phyloP scores from a whole-genome alignment of 2,329 filamentous ascomycete genomes.

The Trichoderma koningiopsis region DNA sequence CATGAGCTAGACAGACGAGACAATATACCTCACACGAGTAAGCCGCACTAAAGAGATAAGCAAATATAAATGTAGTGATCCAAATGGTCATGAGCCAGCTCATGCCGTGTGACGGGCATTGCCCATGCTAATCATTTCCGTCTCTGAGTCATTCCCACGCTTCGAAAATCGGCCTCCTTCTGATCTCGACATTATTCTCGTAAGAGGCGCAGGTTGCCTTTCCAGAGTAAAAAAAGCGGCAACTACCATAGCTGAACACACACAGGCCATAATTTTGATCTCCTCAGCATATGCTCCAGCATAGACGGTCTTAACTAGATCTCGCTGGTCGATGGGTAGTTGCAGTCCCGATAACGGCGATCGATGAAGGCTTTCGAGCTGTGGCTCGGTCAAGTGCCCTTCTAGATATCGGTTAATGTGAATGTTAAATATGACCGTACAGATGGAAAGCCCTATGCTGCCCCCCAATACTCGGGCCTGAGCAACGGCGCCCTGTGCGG shows the following conservation, averaged over 20 bases:
- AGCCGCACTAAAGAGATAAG: neutral
- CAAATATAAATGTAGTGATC: neutral
- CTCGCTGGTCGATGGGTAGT: conserved; percentile 39
- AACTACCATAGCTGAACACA: conserved; percentile 48
- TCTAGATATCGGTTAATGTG: conserved; percentile 45
- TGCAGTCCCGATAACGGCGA: conserved; percentile 45
- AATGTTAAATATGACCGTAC: conserved; percentile 60
- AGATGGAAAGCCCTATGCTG: conserved; percentile 59
- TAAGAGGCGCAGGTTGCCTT: conserved; percentile 43
- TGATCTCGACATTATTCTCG: conserved; percentile 35
- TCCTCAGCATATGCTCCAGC: conserved; percentile 50
- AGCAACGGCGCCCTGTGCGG: conserved; percentile 61
- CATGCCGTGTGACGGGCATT: conserved; percentile 31
- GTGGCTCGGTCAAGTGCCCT: conserved; percentile 38
- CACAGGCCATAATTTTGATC: conserved; percentile 49
- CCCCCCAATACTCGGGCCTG: conserved; percentile 63
- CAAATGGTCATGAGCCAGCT: neutral
- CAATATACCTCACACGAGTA: neutral
- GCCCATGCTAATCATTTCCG: conserved; percentile 40
- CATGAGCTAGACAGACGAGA: neutral
- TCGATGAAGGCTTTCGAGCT: conserved; percentile 48
- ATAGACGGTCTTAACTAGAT: conserved; percentile 46
- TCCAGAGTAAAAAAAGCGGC: conserved; percentile 50
- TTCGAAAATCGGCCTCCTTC: conserved; percentile 37
- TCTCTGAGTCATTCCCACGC: conserved; percentile 43